Percentiles rank a stretch among this genome's conserved stretches.
These are phyloP conservation scores for Elymus sibiricus DNA, from an alignment of 176 grass and related monocot genomes.

Conservation along the genomic window DNA sequence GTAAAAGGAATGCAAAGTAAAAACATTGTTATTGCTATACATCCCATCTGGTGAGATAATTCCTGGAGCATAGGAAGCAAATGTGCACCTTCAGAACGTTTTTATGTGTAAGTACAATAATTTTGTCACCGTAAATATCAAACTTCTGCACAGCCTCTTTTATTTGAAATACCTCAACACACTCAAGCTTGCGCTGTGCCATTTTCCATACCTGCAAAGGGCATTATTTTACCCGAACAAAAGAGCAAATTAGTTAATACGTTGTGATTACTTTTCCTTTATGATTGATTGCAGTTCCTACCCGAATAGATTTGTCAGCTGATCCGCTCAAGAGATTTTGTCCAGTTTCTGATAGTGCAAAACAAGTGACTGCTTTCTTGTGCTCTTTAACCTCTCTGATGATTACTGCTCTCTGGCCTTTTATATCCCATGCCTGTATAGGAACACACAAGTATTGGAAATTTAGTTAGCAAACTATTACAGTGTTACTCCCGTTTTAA, in stretches of 20 bases:
- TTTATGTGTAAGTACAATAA: conserved; percentile 66
- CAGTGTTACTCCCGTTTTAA: not conserved
- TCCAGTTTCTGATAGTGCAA: conserved; percentile 71
- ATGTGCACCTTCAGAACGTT: conserved; percentile 61
- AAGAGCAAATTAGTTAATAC: conserved; percentile 3
- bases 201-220: conserved; percentile 87
- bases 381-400: conserved; percentile 84
- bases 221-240: conserved; percentile 2
- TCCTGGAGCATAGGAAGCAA: not conserved
- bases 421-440: conserved; percentile 93
- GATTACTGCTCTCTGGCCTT: conserved; percentile 70
- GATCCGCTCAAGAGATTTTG: conserved; percentile 87
- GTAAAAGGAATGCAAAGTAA: conserved; percentile 16
- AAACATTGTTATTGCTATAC: conserved; percentile 6
- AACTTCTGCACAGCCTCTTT: conserved; percentile 79
- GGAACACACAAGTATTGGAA: not conserved
- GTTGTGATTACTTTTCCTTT: not conserved
- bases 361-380: conserved; percentile 76
- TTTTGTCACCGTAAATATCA: conserved; percentile 55
- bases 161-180: conserved; percentile 78
- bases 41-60: not conserved
- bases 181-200: conserved; percentile 73
- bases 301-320: conserved; percentile 87
- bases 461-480: conserved; percentile 14
- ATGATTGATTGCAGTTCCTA: conserved; percentile 33